Evolutionary conservation across 192 early-diverging fungal species (phyloP).

Genomic region (Rhizophagus clarus): DNA sequence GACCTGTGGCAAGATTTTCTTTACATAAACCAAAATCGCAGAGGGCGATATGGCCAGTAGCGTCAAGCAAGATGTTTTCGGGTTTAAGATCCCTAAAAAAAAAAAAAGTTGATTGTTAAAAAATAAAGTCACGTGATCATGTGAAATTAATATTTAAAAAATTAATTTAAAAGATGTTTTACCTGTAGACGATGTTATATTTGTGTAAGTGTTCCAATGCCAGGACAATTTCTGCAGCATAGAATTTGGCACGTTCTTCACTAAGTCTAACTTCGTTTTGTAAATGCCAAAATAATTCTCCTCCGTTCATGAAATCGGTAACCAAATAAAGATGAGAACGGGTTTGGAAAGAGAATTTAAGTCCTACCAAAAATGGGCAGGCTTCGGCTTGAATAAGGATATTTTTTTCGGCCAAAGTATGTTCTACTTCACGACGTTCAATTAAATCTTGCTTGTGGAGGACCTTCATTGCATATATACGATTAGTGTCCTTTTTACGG

Average conservation of each 20-base stretch:
- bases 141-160: background rate
- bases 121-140: background rate
- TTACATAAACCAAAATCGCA: slow-evolving; percentile 84
- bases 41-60: slow-evolving; percentile 70
- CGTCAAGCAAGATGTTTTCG: slow-evolving; percentile 69
- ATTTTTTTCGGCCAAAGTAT: slow-evolving; percentile 78
- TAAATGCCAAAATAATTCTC: slow-evolving; percentile 78
- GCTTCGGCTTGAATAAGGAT: slow-evolving; percentile 64
- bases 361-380: slow-evolving; percentile 73
- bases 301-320: slow-evolving; percentile 79
- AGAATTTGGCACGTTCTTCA: slow-evolving; percentile 69
- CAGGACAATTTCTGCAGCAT: slow-evolving; percentile 65
- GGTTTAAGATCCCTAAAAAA: slow-evolving; percentile 63
- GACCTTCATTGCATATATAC: slow-evolving; percentile 85
- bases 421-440: slow-evolving; percentile 70
- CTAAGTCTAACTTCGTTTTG: slow-evolving; percentile 65
- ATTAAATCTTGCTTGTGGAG: slow-evolving; percentile 75
- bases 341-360: slow-evolving; percentile 83
- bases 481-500: slow-evolving; percentile 74
- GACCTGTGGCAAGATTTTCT: slow-evolving; percentile 51
- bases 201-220: slow-evolving; percentile 72
- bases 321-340: slow-evolving; percentile 76
- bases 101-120: too few relatives aligned
- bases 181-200: slow-evolving; percentile 67
- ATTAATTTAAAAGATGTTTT: background rate